Evolutionary conservation across 78 protist genomes (phyloP), one percentile per base, ranked within the genome.

Genomic region (Dictyostelium discoideum): DNA sequence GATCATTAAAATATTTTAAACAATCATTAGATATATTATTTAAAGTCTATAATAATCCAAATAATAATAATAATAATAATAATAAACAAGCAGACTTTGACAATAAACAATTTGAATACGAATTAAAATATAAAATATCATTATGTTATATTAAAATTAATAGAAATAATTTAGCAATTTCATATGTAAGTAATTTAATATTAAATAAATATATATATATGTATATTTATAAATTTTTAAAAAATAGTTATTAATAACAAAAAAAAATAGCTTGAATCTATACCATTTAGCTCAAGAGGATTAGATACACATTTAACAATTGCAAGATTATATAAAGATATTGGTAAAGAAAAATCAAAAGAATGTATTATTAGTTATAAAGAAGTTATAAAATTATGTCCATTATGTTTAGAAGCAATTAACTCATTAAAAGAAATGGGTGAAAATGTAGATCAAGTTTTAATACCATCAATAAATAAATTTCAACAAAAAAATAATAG

Each of bases 381-480:
- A 73, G 95, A 90, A 11, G 95, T 60, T 10, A 20, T 90, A 22
- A 90, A 85, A 50, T 14, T 90, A 3, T 90, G 95, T 57, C 95
- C 95, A n/a, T 54, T 90, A 32, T 90, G 95, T 82, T 50, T 90
- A 10, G 95, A 90, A n/a, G 95, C 95, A 48, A 44, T 48, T 8
- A 82, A 82, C 73, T 50, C 84, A 82, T n/a, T 90, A 29, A 90
- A 90, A 13, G 95, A 90, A 50, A 10, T 90, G 44, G 95, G 95
- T 39, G 95, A 90, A 37, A 80, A 90, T 67, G 18, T 85, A 29
- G 95, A 90, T 24, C 54, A n/a, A n/a, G 24, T 90, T 7, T 46
- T 90, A n/a, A 29, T 78, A 46, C 24, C 85, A 29, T 84, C 87
- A 29, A 18, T 84, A 16, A 84, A 63, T 22, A 54, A 60, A 60